Evolutionary conservation across 331 rosid genomes (phyloP), one percentile per base, ranked within the genome.

Genomic region (Telfairia occidentalis): DNA sequence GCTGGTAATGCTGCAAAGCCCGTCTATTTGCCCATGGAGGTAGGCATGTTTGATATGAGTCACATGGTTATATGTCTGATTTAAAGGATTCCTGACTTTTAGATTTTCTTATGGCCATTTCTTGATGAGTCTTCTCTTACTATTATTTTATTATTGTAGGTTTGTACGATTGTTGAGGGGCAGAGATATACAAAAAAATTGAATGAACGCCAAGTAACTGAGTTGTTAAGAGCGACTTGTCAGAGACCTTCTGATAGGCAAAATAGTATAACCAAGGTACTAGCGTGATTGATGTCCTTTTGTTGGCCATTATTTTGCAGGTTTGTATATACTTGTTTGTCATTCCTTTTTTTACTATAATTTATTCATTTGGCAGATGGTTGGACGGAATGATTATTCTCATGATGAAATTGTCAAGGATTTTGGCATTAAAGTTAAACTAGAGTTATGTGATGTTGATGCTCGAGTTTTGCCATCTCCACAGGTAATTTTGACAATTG

Each of bases 401-500:
- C 0, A 2, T 0, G 91, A 90, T 21, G 5, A 34, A 0, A 28
- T 53, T 50, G 88, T 57, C 1, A 43, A 16, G 0, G 79, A 85
- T 1, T 92, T 92, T 81, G 89, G 90, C 0, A 87, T 92, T 10
- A 15, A 38, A 15, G 89, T 90, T 1, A 76, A 2, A 1, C 80
- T 46, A 23, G 78, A 79, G 0, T 79, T 76, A n/a, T 49, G 83
- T 0, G 0, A 77, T 48, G 29, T 90, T 5, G 82, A 86, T 15
- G 98, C 98, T 11, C 87, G 98, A 3, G 90, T 92, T 29, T 77
- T 92, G 37, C 84, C 96, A 1, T 78, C 96, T 0, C 98, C 98
- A 0, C 50, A 0, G 95, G 95, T 92, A 87, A 26, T 1, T 42
- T 87, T 90, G 83, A 32, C 0, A n/a, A 19, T 9, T 28, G 12